phyloP scores from a whole-genome alignment of 2,329 filamentous ascomycete species.

The Calonectria pseudoreteaudii region DNA sequence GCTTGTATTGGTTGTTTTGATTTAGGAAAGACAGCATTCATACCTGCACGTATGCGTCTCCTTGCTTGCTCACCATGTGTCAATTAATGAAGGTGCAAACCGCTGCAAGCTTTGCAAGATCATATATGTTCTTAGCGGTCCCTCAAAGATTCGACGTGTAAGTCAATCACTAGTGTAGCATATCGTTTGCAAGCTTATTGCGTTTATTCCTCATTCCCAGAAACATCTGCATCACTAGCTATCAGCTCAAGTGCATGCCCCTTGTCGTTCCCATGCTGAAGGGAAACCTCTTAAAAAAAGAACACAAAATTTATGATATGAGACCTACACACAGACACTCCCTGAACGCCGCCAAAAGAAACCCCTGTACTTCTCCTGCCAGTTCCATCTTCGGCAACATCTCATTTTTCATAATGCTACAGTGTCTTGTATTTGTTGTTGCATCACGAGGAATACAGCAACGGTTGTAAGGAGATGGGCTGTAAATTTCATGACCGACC shows the following conservation, averaged over 20 bases:
- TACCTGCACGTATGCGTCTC: not conserved
- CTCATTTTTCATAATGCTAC: slow-evolving; percentile 27
- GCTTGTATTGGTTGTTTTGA: not conserved
- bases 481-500: slow-evolving; percentile 30
- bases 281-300: not conserved
- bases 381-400: not conserved
- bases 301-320: not conserved
- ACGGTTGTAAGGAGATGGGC: not conserved
- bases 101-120: not conserved
- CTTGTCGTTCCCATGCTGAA: not conserved
- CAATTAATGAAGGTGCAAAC: not conserved
- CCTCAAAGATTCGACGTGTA: not conserved
- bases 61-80: not conserved
- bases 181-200: not conserved
- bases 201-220: not conserved
- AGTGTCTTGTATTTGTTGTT: not conserved
- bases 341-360: slow-evolving; percentile 32
- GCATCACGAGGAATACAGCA: not conserved
- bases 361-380: slow-evolving; percentile 5
- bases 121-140: not conserved
- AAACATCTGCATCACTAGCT: not conserved
- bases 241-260: not conserved
- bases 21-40: not conserved
- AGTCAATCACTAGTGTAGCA: not conserved
- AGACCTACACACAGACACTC: slow-evolving; percentile 6